A percentile compares a stretch with the other conserved stretches of the same genome.
Evolutionary conservation across 2,329 filamentous ascomycete species (phyloP).

Genomic region (Claviceps sp.): DNA sequence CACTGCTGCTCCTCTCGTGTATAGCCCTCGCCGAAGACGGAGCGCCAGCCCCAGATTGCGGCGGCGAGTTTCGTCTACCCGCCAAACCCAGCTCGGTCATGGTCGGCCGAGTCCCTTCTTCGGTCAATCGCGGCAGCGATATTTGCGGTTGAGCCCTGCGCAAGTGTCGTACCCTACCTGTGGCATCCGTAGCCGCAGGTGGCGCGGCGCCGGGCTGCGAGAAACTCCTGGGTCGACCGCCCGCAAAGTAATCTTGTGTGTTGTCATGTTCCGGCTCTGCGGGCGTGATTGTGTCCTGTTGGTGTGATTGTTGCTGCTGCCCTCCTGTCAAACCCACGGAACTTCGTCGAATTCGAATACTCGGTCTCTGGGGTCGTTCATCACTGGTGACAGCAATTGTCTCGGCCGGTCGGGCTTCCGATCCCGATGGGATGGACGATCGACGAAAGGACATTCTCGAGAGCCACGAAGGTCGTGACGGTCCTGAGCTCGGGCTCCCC

Average conservation of each 20-base stretch:
- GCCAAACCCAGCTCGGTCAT: conserved; percentile 20
- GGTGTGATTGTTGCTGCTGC: background rate
- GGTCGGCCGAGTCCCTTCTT: conserved; percentile 23
- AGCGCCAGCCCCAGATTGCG: conserved; percentile 11
- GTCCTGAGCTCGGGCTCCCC: background rate
- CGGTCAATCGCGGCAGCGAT: conserved; percentile 25
- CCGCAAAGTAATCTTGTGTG: background rate
- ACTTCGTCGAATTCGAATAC: conserved; percentile 12
- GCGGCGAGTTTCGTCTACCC: conserved; percentile 3
- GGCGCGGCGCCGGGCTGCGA: conserved; percentile 21
- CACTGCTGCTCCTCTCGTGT: conserved; percentile 1
- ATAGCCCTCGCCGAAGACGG: conserved; percentile 14
- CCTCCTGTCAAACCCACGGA: conserved; percentile 3
- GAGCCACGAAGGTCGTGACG: conserved; percentile 2
- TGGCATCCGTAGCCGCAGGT: conserved; percentile 8
- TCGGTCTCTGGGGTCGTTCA: conserved; percentile 9
- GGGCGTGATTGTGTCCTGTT: background rate
- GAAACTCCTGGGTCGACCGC: conserved; percentile 20
- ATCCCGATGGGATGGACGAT: background rate
- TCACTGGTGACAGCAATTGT: background rate
- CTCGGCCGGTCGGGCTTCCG: background rate
- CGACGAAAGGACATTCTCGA: conserved; percentile 4
- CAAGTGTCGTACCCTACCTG: conserved; percentile 15
- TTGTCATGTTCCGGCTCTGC: background rate
- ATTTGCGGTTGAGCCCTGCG: conserved; percentile 19